These are phyloP conservation scores for Termitomyces sp. DNA, from an alignment of 768 basidiomycete species.

Conservation along the genomic window DNA sequence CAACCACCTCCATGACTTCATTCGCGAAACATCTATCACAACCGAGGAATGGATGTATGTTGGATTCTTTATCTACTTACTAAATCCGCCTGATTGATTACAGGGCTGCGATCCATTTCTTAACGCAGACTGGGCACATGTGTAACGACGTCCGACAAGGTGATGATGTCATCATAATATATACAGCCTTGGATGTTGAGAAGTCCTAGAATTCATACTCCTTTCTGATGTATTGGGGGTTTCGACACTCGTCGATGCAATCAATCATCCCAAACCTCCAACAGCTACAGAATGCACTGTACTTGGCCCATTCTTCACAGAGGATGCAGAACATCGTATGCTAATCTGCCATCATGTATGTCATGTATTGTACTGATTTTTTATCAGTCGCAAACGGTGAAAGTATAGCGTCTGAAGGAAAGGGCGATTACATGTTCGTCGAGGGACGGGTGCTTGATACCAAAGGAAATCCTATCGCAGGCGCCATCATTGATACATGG, in stretches of 20 bases:
- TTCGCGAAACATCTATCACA: slow-evolving; percentile 69
- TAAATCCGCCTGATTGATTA: background rate
- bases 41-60: slow-evolving; percentile 80
- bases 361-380: background rate
- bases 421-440: slow-evolving; percentile 80
- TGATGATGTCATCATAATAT: slow-evolving; percentile 7
- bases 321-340: slow-evolving; percentile 69
- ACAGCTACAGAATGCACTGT: slow-evolving; percentile 71
- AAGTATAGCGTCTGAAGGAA: slow-evolving; percentile 82
- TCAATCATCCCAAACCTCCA: slow-evolving; percentile 62
- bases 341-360: background rate
- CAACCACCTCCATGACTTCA: slow-evolving; percentile 69
- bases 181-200: background rate
- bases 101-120: slow-evolving; percentile 64
- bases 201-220: slow-evolving; percentile 65
- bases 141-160: slow-evolving; percentile 64
- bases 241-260: slow-evolving; percentile 67
- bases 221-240: slow-evolving; percentile 81
- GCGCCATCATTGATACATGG: slow-evolving; percentile 78
- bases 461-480: slow-evolving; percentile 57
- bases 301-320: slow-evolving; percentile 79
- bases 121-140: slow-evolving; percentile 70
- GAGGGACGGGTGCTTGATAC: slow-evolving; percentile 65
- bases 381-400: slow-evolving; percentile 59
- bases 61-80: background rate